phyloP scores from a whole-genome alignment of 768 basidiomycete genomes.

The Hysterangium stoloniferum region DNA sequence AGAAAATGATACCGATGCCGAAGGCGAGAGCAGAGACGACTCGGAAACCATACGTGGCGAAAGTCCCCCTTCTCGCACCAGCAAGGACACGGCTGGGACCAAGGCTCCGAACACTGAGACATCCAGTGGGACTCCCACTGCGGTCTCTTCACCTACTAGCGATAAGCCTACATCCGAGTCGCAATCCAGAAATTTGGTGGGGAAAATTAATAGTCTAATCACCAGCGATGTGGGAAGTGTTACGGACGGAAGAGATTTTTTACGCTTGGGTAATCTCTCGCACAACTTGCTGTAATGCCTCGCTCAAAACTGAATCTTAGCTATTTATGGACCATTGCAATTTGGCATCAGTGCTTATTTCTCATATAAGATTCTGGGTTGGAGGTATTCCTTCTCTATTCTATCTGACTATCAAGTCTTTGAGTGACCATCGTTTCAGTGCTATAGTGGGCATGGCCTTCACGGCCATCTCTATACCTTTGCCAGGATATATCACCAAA shows the following conservation, averaged over 20 bases:
- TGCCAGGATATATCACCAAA: constrained; percentile 29
- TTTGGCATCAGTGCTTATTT: constrained; percentile 24
- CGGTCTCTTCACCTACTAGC: too few species aligned
- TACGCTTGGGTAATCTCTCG: constrained; percentile 17
- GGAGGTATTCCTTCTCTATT: constrained; percentile 17
- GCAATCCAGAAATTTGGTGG: constrained; percentile 26
- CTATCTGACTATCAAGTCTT: neutral
- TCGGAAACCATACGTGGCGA: constrained; percentile 10
- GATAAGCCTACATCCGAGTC: too few species aligned
- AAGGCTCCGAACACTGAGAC: constrained; percentile 34
- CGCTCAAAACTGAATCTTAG: constrained; percentile 17
- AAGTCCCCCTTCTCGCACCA: neutral
- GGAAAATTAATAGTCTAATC: constrained; percentile 32
- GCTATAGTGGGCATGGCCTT: constrained; percentile 29
- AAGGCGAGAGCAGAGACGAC: too few species aligned
- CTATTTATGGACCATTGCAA: constrained; percentile 16
- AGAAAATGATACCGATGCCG: constrained; percentile 13
- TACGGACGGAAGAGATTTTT: constrained; percentile 27
- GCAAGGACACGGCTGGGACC: constrained; percentile 17
- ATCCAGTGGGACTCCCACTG: constrained; percentile 22
- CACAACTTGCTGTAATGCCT: too few species aligned
- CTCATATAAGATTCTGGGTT: constrained; percentile 32
- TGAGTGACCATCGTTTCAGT: constrained; percentile 10
- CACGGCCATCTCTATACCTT: constrained; percentile 27
- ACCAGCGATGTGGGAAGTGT: constrained; percentile 30